A percentile compares a stretch with the other conserved stretches of the same genome.
phyloP scores from a whole-genome alignment of 1,284 basidiomycete genomes.

The Cutaneotrichosporon cutaneum region DNA sequence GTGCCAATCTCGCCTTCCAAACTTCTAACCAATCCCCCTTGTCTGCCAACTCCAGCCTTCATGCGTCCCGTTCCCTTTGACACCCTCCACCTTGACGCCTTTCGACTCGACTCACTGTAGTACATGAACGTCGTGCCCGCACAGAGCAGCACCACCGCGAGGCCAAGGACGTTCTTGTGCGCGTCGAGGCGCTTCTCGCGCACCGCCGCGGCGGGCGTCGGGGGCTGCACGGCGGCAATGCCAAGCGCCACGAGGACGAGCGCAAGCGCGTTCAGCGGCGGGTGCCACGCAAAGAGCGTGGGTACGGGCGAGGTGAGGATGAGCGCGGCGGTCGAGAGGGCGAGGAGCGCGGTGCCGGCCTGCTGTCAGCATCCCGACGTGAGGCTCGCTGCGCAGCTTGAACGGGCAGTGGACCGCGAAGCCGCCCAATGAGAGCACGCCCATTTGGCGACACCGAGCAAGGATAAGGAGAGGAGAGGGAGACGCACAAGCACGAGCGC shows the following conservation, averaged over 20 bases:
- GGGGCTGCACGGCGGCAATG: constrained; percentile 45
- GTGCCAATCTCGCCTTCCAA: too few species aligned
- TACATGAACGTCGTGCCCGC: constrained; percentile 45
- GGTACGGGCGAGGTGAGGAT: constrained; percentile 32
- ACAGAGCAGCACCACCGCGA: constrained; percentile 40
- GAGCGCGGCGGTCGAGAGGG: constrained; percentile 39
- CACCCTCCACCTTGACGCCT: too few species aligned
- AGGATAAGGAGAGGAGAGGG: neutral
- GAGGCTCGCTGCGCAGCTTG: too few species aligned
- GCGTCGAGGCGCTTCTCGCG: constrained; percentile 36
- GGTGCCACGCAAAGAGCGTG: constrained; percentile 49
- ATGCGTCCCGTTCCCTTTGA: neutral
- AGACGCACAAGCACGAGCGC: constrained; percentile 16
- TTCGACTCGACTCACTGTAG: constrained; percentile 24
- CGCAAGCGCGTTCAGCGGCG: constrained; percentile 43
- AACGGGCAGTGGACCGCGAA: neutral
- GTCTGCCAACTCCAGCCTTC: too few species aligned
- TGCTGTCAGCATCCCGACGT: constrained; percentile 24
- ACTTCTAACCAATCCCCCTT: too few species aligned
- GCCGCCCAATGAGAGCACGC: neutral
- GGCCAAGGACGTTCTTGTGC: constrained; percentile 42
- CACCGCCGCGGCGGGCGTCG: constrained; percentile 28
- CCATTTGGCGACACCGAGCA: neutral
- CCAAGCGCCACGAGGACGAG: constrained; percentile 44
- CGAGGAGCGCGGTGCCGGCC: constrained; percentile 38